phyloP scores from a whole-genome alignment of 371 early-diverging fungal genomes.

The Mortierella sp. region DNA sequence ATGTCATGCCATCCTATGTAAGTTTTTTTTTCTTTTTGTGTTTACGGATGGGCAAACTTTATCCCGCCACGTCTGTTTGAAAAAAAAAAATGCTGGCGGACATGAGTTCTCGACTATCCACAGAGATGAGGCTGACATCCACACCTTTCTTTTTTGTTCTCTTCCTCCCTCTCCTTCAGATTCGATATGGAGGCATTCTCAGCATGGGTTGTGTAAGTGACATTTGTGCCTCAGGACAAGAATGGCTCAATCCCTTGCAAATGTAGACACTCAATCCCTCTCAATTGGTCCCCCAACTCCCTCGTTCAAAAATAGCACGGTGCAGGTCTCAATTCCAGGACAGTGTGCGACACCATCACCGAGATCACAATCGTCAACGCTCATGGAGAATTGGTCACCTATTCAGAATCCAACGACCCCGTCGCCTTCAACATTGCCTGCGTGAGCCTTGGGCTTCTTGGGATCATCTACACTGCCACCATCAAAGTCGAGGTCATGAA shows the following conservation, averaged over 20 bases:
- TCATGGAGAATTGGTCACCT: conserved; percentile 3
- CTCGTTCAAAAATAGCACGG: neutral
- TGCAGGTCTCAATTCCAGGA: neutral
- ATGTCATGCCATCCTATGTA: conserved; percentile 14
- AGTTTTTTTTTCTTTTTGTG: neutral
- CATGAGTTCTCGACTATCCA: too few relatives aligned
- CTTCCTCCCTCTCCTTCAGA: neutral
- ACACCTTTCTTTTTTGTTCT: too few relatives aligned
- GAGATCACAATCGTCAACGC: conserved; percentile 18
- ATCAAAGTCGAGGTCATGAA: conserved; percentile 4
- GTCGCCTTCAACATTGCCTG: conserved; percentile 15
- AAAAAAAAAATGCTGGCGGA: too few relatives aligned
- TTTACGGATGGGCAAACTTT: neutral
- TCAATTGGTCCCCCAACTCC: neutral
- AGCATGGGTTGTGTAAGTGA: conserved; percentile 38
- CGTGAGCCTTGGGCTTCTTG: conserved; percentile 2
- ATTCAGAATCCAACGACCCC: conserved; percentile 9
- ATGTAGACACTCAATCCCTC: neutral
- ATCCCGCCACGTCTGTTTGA: too few relatives aligned
- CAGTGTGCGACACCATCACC: conserved; percentile 4
- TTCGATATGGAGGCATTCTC: conserved; percentile 41
- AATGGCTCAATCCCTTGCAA: too few relatives aligned
- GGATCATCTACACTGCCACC: conserved; percentile 13
- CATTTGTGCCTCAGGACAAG: too few relatives aligned
- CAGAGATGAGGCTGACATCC: too few relatives aligned